Conservation (phyloP, 1,139 yeast species). For the Blastobotrys raffinosifermentans region DNA sequence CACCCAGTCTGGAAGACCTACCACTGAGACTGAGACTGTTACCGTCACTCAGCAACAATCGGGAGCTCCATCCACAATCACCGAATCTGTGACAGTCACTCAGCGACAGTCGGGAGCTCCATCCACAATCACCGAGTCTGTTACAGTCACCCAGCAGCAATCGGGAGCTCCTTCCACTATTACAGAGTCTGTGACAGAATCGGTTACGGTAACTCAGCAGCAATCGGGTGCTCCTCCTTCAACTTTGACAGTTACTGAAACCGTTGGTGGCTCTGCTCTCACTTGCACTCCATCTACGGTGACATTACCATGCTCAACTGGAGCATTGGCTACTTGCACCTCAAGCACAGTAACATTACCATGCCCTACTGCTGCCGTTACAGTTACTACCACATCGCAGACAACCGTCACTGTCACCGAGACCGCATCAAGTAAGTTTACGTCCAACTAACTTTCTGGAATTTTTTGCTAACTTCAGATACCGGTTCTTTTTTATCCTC, state of each 20-base stretch:
- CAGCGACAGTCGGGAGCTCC: constrained; percentile 12
- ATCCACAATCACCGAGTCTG: constrained; percentile 11
- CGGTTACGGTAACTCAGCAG: not conserved
- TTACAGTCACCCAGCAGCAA: constrained; percentile 9
- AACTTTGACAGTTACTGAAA: not conserved
- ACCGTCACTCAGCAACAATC: constrained; percentile 13
- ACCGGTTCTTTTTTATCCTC: constrained; percentile 32
- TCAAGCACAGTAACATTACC: too few relatives aligned
- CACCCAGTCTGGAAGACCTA: constrained; percentile 12
- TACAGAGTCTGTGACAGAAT: constrained; percentile 12
- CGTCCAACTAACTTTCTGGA: not conserved
- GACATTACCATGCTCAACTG: not conserved
- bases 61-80: constrained; percentile 13
- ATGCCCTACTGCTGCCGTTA: not conserved
- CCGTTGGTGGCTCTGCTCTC: not conserved
- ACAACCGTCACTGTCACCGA: constrained; percentile 13
- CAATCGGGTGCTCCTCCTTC: constrained; percentile 13
- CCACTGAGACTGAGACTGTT: constrained; percentile 12
- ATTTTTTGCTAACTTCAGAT: constrained; percentile 2
- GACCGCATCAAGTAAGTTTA: constrained; percentile 8
- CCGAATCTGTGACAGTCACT: constrained; percentile 8
- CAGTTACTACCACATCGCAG: constrained; percentile 1
- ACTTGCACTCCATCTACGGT: too few relatives aligned
- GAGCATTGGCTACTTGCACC: too few relatives aligned
- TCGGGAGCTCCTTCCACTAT: constrained; percentile 12